A percentile compares a stretch with the other conserved stretches of the same genome.
Evolutionary conservation across 2,329 filamentous ascomycete species (phyloP).

Genomic region (Elsinoe necatrix): DNA sequence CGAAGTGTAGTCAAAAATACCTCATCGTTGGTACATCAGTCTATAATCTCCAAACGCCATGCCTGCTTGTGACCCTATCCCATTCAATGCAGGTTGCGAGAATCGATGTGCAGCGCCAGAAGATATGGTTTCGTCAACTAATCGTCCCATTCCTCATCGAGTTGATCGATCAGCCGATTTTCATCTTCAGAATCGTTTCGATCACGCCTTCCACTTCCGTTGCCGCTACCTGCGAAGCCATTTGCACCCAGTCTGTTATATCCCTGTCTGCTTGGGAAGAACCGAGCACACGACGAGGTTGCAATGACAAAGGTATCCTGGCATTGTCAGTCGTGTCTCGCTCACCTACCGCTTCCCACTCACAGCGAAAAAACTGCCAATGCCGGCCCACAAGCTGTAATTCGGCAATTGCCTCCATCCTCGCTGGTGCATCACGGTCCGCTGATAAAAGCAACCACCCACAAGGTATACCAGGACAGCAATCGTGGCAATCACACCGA

Average conservation of each 20-base stretch:
- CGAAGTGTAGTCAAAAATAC: background rate
- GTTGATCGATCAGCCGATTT: conserved; percentile 86
- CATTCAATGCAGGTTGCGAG: background rate
- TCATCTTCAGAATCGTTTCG: conserved; percentile 62
- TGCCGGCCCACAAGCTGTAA: conserved; percentile 83
- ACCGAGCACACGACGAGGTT: conserved; percentile 60
- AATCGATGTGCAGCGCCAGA: background rate
- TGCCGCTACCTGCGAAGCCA: conserved; percentile 39
- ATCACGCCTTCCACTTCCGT: conserved; percentile 29
- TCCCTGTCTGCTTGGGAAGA: conserved; percentile 56
- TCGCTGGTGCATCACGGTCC: conserved; percentile 85
- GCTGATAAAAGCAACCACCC: conserved; percentile 90
- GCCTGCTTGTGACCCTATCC: background rate
- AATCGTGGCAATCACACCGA: conserved; percentile 72
- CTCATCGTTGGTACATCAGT: background rate
- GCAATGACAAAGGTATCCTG: conserved; percentile 56
- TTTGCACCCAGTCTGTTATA: conserved; percentile 55
- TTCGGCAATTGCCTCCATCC: conserved; percentile 95
- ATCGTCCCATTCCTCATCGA: conserved; percentile 97
- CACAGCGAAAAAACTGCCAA: conserved; percentile 77
- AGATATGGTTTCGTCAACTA: conserved; percentile 22
- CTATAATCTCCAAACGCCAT: background rate
- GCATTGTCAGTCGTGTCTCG: background rate
- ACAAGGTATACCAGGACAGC: conserved; percentile 82
- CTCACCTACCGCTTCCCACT: conserved; percentile 26